Evolutionary conservation across 2,329 filamentous ascomycete genomes (phyloP), one percentile per base, ranked within the genome.

Genomic region (Endoconidiophora polonica): DNA sequence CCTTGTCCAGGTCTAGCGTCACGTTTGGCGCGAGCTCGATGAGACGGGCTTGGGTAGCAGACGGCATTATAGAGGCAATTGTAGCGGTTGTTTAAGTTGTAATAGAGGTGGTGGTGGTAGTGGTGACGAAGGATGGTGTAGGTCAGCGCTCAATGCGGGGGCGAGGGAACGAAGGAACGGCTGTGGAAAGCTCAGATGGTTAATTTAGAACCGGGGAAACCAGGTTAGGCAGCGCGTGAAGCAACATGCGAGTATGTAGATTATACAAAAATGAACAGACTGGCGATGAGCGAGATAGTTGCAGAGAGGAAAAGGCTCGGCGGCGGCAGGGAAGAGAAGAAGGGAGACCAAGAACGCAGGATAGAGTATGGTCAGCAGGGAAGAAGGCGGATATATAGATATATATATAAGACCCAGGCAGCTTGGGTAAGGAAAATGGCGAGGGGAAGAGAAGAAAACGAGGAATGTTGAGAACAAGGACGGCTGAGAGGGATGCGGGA

Each of bases 21-120:
- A 53, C 51, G 41, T 53, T 53, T 24, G 51, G 51, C 20, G 51
- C 51, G 18, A 53, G 46, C 47, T 53, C 51, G 40, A 53, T 42
- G 29, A 53, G 44, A 26, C 41, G 39, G 23, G 47, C 47, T 5
- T 46, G 38, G 40, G 46, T 50, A 3, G 51, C 47, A 50, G 51
- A 49, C 20, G 51, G 47, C 51, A 53, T 53, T 4, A 10, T 50
- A 26, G 23, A 22, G 18, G 12, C 18, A 20, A 23, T 20, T 43
- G 40, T 43, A 24, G 18, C 40, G 23, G 18, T 33, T 33, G 29
- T 7, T 33, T 23, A 44, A 12, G 9, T 18, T 10, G 20, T 20
- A 12, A 29, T 41, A 14, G 22, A 20, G 23, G 37, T 23, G 33
- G 14, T 26, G 42, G 36, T 23, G 16, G 33, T 14, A 24, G 12